These are phyloP conservation scores for Lachancea cidri DNA, from an alignment of 805 yeast species.

Conservation along the genomic window DNA sequence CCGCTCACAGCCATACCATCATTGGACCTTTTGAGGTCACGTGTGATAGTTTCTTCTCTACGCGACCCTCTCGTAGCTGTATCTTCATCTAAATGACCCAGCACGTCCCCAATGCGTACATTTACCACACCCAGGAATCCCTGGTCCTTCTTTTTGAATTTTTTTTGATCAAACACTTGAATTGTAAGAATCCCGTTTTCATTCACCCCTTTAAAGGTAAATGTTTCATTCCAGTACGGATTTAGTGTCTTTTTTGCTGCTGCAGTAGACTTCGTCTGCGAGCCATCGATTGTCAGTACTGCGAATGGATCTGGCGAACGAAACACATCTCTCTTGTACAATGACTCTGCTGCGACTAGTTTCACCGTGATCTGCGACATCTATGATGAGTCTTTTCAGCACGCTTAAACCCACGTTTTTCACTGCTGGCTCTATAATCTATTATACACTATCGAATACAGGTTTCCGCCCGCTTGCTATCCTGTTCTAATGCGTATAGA, in stretches of 20 bases:
- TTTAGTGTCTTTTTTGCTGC: slow-evolving; percentile 90
- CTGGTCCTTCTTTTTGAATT: slow-evolving; percentile 96
- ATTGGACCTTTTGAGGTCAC: slow-evolving; percentile 86
- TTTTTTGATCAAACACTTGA: slow-evolving; percentile 95
- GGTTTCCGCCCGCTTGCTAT: neutral
- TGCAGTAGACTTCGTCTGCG: slow-evolving; percentile 90
- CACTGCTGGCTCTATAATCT: neutral
- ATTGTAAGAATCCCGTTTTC: slow-evolving; percentile 84
- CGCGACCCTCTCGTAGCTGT: slow-evolving; percentile 27
- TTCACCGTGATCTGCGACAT: slow-evolving; percentile 47
- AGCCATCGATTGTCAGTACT: slow-evolving; percentile 94
- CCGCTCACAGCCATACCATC: slow-evolving; percentile 93
- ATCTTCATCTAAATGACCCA: slow-evolving; percentile 52
- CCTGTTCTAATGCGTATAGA: neutral
- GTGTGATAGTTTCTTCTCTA: slow-evolving; percentile 79
- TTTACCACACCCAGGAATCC: slow-evolving; percentile 97
- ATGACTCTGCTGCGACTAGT: slow-evolving; percentile 92
- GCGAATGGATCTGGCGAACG: slow-evolving; percentile 98
- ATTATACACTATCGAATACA: neutral
- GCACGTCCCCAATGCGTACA: slow-evolving; percentile 78
- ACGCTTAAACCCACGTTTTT: slow-evolving; percentile 1
- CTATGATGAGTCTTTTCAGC: neutral
- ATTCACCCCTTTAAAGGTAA: slow-evolving; percentile 64
- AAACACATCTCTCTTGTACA: slow-evolving; percentile 91
- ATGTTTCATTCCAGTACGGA: slow-evolving; percentile 97